phyloP scores from a whole-genome alignment of 2,329 filamentous ascomycete species.

The Teratosphaeria pseudoeucalypti region DNA sequence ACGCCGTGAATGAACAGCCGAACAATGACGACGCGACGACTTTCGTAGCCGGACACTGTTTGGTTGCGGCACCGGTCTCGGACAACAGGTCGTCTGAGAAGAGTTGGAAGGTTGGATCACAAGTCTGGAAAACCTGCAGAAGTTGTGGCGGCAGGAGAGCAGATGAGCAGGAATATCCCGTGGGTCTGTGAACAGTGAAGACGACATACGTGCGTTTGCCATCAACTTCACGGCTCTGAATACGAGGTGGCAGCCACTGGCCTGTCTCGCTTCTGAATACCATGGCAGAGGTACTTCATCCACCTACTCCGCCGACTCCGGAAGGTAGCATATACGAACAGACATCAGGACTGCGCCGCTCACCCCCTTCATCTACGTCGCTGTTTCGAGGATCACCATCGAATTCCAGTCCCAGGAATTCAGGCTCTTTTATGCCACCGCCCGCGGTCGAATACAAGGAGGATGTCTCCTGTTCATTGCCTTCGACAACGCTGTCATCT shows the following conservation, averaged over 20 bases:
- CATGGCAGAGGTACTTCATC: slow-evolving; percentile 36
- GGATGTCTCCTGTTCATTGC: not conserved
- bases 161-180: not conserved
- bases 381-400: slow-evolving; percentile 28
- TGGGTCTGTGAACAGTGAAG: not conserved
- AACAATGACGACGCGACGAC: not conserved
- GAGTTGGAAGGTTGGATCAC: not conserved
- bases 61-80: not conserved
- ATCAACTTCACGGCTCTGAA: not conserved
- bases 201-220: not conserved
- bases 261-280: not conserved
- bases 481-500: not conserved
- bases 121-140: not conserved
- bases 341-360: slow-evolving; percentile 29
- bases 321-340: slow-evolving; percentile 34
- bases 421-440: slow-evolving; percentile 2
- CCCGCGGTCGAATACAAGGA: slow-evolving; percentile 1
- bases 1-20: not conserved
- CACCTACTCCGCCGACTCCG: slow-evolving; percentile 25
- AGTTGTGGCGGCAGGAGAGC: not conserved
- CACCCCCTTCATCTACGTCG: slow-evolving; percentile 34
- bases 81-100: not conserved
- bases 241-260: not conserved
- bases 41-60: not conserved
- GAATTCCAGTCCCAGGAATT: slow-evolving; percentile 10